Evolutionary conservation across 2,329 filamentous ascomycete genomes (phyloP), one percentile per base, ranked within the genome.

Genomic region (Claviceps paspali): DNA sequence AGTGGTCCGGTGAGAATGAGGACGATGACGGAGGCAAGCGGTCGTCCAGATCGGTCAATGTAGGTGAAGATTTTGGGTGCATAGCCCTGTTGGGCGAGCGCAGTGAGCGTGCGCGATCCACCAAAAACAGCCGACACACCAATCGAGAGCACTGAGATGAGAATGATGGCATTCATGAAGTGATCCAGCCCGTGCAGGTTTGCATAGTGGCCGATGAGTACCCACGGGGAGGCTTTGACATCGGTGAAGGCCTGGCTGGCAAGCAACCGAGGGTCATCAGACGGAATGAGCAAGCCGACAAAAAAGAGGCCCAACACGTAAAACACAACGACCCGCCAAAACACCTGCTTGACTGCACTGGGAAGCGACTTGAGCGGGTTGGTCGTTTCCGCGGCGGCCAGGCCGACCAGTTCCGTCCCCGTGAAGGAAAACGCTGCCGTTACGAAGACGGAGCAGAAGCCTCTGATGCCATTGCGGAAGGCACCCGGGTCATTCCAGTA

Each of bases 311-410:
- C 64, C 0, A 69, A 44, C 28, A 68, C 52, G 45, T 68, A 69
- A 48, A 68, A 68, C 43, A 67, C 52, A n/a, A 62, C 63, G 45
- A 68, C 65, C 51, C 65, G 62, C 64, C 64, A 67, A 47, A 67
- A 68, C 23, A 68, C 80, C 56, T 88, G 82, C 62, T 86, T 88
- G 50, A 86, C 75, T 2, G 84, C 83, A 17, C 75, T 78, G 1
- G 84, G 84, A 0, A 92, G 67, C 1, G 77, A 73, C 52, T 82
- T 76, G 43, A 73, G 68, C 1, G 79, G 79, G 49, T 82, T 80
- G 4, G 53, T 57, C 0, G 76, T 72, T 57, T 83, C 79, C 10
- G 78, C 79, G 4, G 79, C 79, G 5, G 77, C 76, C 7, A 83
- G 67, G 50, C 78, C 79, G 32, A 82, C 76, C 5, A 79, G 60